Conservation (phyloP, 495 filamentous ascomycete species). For the Talaromyces thailandensis region DNA sequence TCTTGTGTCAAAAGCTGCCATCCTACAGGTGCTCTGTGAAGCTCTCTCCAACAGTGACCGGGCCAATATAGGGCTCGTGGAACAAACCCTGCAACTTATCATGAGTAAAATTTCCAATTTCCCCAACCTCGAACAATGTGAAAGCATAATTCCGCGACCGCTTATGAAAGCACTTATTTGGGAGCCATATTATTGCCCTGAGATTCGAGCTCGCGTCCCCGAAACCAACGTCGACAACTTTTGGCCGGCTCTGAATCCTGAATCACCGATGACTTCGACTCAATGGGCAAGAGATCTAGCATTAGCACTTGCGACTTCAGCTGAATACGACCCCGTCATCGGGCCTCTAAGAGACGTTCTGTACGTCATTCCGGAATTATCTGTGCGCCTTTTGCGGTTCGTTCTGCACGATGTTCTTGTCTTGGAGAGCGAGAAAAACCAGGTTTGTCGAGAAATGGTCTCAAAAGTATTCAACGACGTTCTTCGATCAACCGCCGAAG, state of each 20-base stretch:
- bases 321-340: conserved; percentile 55
- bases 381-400: conserved; percentile 64
- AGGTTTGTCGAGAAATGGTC: conserved; percentile 22
- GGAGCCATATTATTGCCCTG: conserved; percentile 33
- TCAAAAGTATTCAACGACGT: conserved; percentile 35
- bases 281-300: conserved; percentile 60
- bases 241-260: conserved; percentile 10
- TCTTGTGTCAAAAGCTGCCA: conserved; percentile 35
- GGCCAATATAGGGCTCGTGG: conserved; percentile 61
- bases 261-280: conserved; percentile 11
- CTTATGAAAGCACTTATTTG: conserved; percentile 36
- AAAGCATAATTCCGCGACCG: conserved; percentile 28
- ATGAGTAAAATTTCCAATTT: conserved; percentile 44
- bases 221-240: not conserved
- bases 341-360: conserved; percentile 55
- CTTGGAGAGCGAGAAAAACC: conserved; percentile 29
- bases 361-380: conserved; percentile 52
- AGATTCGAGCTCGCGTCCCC: conserved; percentile 9
- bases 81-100: conserved; percentile 65
- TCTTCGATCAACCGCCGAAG: conserved; percentile 19
- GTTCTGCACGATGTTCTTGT: conserved; percentile 71
- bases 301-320: conserved; percentile 50
- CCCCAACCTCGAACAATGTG: conserved; percentile 39
- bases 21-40: conserved; percentile 57
- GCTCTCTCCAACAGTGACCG: conserved; percentile 57